Conservation (phyloP, 257 asterid species). For the Rauvolfia tetraphylla region DNA sequence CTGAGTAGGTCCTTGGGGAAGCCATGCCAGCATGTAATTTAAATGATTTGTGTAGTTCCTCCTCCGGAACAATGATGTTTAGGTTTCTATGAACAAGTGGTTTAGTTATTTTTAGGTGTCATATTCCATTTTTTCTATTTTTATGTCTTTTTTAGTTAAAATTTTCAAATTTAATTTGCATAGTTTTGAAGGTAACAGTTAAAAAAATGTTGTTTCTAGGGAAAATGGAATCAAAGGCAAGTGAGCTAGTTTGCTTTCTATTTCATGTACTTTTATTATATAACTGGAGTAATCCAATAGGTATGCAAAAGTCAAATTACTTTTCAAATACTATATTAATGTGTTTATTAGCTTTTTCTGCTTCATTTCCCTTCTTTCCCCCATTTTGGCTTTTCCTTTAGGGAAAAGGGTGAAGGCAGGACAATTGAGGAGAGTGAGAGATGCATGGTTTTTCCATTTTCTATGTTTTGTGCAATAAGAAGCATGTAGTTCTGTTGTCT, state of each 20-base stretch:
- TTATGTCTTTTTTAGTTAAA: not conserved
- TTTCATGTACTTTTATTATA: not conserved
- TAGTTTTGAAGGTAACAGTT: not conserved
- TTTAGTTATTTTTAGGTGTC: not conserved
- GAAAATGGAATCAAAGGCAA: not conserved
- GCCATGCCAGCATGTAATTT: not conserved
- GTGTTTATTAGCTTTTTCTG: not conserved
- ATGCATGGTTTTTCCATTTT: not conserved
- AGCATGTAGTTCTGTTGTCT: too few species aligned
- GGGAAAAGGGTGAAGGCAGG: not conserved
- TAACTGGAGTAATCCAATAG: not conserved
- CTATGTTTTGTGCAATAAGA: too few species aligned
- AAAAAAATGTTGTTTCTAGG: too few species aligned
- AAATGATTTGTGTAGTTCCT: not conserved
- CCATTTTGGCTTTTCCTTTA: not conserved
- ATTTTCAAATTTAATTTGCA: not conserved
- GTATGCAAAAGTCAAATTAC: not conserved
- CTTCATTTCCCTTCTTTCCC: too few species aligned
- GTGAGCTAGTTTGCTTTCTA: not conserved
- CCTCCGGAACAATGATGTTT: too few species aligned
- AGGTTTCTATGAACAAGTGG: not conserved
- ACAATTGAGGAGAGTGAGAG: not conserved
- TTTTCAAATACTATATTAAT: too few species aligned
- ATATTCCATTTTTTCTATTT: not conserved
- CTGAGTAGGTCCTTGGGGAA: not conserved